These are phyloP conservation scores for Aspergillus fijiensis DNA, from an alignment of 2,329 filamentous ascomycete species.

Conservation along the genomic window DNA sequence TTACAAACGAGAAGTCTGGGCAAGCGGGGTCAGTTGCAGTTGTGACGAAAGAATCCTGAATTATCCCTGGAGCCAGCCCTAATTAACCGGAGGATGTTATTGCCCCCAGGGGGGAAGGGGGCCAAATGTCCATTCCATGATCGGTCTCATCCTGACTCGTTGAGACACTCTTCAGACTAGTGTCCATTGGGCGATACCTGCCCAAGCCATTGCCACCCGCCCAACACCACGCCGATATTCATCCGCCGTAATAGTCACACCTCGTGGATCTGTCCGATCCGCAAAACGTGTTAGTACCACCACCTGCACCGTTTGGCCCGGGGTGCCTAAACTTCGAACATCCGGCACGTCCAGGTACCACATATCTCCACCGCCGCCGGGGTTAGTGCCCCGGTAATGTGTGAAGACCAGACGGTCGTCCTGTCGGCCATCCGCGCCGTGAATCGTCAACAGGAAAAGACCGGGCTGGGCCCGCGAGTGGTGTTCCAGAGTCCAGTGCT, in stretches of 20 bases:
- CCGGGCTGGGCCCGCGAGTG: slow-evolving; percentile 62
- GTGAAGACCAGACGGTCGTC: slow-evolving; percentile 70
- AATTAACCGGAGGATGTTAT: slow-evolving; percentile 3
- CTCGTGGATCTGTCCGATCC: slow-evolving; percentile 52
- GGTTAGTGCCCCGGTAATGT: slow-evolving; percentile 37
- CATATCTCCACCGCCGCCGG: slow-evolving; percentile 67
- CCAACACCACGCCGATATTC: slow-evolving; percentile 52
- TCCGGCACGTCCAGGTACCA: slow-evolving; percentile 76
- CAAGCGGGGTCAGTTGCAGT: not conserved
- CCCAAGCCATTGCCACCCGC: slow-evolving; percentile 50
- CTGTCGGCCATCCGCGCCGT: slow-evolving; percentile 65
- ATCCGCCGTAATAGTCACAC: slow-evolving; percentile 44
- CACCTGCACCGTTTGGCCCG: slow-evolving; percentile 67
- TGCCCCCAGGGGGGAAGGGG: too few relatives aligned
- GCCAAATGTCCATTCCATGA: too few relatives aligned
- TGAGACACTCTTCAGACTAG: slow-evolving; percentile 37
- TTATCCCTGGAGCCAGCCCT: not conserved
- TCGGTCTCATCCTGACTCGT: not conserved
- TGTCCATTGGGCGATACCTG: slow-evolving; percentile 56
- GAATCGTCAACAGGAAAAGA: slow-evolving; percentile 67
- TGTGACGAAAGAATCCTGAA: not conserved
- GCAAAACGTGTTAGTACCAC: slow-evolving; percentile 59
- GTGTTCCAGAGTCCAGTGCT: slow-evolving; percentile 73
- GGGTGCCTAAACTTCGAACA: slow-evolving; percentile 62
- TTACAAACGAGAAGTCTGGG: not conserved